Evolutionary conservation across 139 green algal species (phyloP).

Genomic region (Penium margaritaceum): DNA sequence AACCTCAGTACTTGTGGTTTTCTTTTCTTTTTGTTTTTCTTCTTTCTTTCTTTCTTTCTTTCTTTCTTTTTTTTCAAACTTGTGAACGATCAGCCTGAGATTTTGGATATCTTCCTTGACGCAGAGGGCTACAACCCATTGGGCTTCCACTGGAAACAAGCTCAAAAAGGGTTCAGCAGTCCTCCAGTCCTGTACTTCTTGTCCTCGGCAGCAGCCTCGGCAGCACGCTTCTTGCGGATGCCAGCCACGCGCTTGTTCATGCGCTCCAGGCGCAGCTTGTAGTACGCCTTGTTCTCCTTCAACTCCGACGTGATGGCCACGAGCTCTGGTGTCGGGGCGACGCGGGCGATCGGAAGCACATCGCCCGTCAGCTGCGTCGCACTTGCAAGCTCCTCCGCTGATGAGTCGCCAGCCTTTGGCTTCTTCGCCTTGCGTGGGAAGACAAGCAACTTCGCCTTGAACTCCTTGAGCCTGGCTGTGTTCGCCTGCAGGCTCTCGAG

Average conservation of each 20-base stretch:
- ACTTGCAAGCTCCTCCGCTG: constrained; percentile 62
- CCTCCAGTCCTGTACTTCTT: no score
- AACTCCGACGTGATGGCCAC: constrained; percentile 78
- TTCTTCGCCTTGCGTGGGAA: constrained; percentile 86
- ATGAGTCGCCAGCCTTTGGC: constrained; percentile 82
- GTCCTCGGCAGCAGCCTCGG: no score
- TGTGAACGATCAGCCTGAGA: no score
- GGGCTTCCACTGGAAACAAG: no score
- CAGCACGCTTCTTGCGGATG: constrained; percentile 73
- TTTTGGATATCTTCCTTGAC: no score
- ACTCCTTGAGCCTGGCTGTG: constrained; percentile 86
- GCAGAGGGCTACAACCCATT: no score
- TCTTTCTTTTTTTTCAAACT: no score
- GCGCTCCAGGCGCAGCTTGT: constrained; percentile 83
- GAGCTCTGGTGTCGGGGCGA: constrained; percentile 64
- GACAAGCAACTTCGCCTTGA: constrained; percentile 89
- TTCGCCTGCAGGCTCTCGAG: constrained; percentile 92
- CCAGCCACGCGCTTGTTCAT: constrained; percentile 77
- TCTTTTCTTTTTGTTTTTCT: no score
- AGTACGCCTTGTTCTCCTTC: constrained; percentile 77
- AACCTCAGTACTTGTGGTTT: no score
- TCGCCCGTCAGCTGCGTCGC: constrained; percentile 59
- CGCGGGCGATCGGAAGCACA: constrained; percentile 63
- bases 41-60: no score
- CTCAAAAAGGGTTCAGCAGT: no score